Evolutionary conservation across 2,329 filamentous ascomycete species (phyloP).

Genomic region (Dryadomyces sulphureus): DNA sequence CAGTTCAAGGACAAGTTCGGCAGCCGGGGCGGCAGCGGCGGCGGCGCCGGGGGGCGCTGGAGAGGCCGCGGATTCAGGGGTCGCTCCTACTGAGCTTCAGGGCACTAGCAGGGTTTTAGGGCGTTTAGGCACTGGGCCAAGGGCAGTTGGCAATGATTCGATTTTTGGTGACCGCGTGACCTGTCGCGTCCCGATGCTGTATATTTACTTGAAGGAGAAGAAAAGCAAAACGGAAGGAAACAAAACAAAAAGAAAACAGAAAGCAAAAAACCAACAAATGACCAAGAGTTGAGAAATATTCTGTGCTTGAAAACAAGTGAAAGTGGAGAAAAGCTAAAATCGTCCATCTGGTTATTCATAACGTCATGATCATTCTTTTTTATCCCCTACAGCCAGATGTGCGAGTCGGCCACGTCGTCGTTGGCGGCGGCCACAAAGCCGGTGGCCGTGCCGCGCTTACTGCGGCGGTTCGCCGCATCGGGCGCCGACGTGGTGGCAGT

Average conservation of each 20-base stretch:
- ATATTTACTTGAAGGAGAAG: not conserved
- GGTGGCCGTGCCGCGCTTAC: constrained; percentile 12
- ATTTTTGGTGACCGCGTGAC: not conserved
- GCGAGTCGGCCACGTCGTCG: constrained; percentile 21
- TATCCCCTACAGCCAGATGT: constrained; percentile 31
- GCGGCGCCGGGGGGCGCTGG: constrained; percentile 5
- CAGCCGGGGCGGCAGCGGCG: constrained; percentile 5
- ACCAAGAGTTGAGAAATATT: constrained; percentile 1
- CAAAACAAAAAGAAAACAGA: no score
- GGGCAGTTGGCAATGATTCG: no score
- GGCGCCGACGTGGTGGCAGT: no score
- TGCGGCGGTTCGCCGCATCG: no score
- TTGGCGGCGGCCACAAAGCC: constrained; percentile 36
- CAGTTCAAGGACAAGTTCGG: constrained; percentile 1
- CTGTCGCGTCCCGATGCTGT: not conserved
- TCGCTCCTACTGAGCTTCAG: constrained; percentile 1
- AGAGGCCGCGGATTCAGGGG: constrained; percentile 16
- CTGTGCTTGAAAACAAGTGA: not conserved
- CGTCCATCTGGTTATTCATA: not conserved
- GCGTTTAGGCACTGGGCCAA: no score
- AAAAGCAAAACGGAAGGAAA: not conserved
- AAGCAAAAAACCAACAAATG: no score
- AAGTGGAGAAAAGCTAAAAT: not conserved
- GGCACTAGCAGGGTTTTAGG: no score
- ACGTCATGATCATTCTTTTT: constrained; percentile 10